Conservation (phyloP, 1,139 yeast genomes). For the Pichia sp. region DNA sequence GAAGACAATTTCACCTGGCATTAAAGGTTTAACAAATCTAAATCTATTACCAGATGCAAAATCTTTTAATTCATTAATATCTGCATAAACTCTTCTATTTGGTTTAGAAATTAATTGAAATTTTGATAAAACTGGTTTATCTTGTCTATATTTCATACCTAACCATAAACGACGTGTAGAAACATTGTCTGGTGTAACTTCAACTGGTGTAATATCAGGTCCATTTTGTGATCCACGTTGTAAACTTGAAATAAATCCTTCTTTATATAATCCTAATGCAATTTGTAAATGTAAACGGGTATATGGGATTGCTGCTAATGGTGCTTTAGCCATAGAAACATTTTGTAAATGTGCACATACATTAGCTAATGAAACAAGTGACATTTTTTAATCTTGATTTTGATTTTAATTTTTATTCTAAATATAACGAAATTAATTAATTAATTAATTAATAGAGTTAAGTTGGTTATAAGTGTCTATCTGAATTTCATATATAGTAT, state of each 20-base stretch:
- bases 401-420: too few species aligned
- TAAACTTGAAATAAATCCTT: conserved; percentile 81
- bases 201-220: conserved; percentile 70
- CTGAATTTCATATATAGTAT: too few species aligned
- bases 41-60: conserved; percentile 74
- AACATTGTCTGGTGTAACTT: conserved; percentile 83
- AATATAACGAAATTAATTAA: too few species aligned
- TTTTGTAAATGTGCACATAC: conserved; percentile 88
- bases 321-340: conserved; percentile 67
- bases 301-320: conserved; percentile 79
- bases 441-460: too few species aligned
- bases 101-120: conserved; percentile 81
- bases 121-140: conserved; percentile 66
- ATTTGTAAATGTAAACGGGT: conserved; percentile 77
- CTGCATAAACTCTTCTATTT: conserved; percentile 63
- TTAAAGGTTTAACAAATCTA: conserved; percentile 71
- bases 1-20: conserved; percentile 86
- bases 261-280: conserved; percentile 78
- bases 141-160: conserved; percentile 80
- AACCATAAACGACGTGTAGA: conserved; percentile 87
- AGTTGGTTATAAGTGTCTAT: too few species aligned
- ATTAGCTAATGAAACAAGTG: conserved; percentile 77
- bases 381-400: too few species aligned
- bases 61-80: conserved; percentile 57
- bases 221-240: conserved; percentile 88